Base-by-base conservation (phyloP, 768 basidiomycete species). In the Naganishia friedmannii region DNA sequence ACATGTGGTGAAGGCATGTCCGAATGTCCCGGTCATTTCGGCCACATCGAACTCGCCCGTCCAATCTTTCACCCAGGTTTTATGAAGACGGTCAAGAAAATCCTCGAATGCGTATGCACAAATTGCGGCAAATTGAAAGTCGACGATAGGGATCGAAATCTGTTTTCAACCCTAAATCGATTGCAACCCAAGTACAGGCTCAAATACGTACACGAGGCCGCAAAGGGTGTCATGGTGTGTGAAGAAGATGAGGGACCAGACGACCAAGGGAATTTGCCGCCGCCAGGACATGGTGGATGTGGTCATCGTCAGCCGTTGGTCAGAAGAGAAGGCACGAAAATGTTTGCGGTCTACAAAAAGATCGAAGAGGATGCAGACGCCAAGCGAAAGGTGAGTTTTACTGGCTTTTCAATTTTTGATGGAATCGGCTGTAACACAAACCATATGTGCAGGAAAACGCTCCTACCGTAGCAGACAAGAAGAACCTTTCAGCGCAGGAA, bases 1-100 rank as follows among this genome's bases (percentile, higher is more conserved):
- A 98, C 96, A 32, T 98, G 96, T 81, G 94, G 93, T 74, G 96
- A 99, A 86, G 95, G 94, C n/a, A 97, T 98, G 94, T 89, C 93
- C 21, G 96, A 98, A 81, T 99, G 96, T 84, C 94, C 96, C 31
- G 96, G 96, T 63, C 96, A 98, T 82, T 99, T 99, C 84, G 96
- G 96, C 67, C 94, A 98, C 81, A 92, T 99, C 77, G 96, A 99
- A 83, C 84, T 99, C 77, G 92, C 92, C 53, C 86, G 93, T 76
- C 93, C 95, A n/a, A 92, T 96, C 39, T 98, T 93, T 78, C 95
- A 98, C 82, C 90, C 92, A 82, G 93, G 96, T 66, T 99, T 99
- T 83, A 89, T 98, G 77, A 86, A 91, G 82, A 98, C 98, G 88
- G 93, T 98, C 82, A 99, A 99, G 86, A 98, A 99, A 86, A 96